Base-by-base conservation (phyloP, 176 grass and related monocot species). In the Phragmites australis region DNA sequence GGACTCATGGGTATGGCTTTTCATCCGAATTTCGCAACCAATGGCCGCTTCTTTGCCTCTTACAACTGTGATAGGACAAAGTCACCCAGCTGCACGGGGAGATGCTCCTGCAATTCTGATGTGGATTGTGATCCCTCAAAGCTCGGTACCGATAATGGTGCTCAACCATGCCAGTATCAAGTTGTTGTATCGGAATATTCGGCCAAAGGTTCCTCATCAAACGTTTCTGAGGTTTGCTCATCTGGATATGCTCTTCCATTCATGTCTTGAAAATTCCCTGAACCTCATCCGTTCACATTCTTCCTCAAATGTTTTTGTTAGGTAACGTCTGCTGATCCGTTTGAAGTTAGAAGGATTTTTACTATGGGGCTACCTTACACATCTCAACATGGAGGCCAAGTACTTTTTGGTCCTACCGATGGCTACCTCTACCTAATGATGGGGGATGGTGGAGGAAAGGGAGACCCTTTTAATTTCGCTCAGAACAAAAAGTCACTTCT, bases 381-480 rank as follows among this genome's bases (percentile, higher is more conserved):
- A 64, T 58, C 81, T 65, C 60, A 89, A 18, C 92, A 98, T 76
- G 95, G 73, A 54, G 95, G 92, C 9, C 95, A 94, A 79, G 85
- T 98, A 67, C 90, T 93, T 18, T 98, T 98, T 67, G 92, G 95
- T 12, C 95, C 95, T 22, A 16, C 76, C 34, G 96, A 98, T 83
- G 92, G 90, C 55, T 91, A 94, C 75, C 82, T 98, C 57, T 98
- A 98, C 59, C 82, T 94, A 59, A 98, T 98, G 95, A 91, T 93
- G 92, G 90, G 96, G 30, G 96, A 98, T 76, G 94, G 94, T 19
- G 96, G 96, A 51, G 88, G 88, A n/a, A 91, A 86, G 66, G 90
- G 96, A 27, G 96, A 98, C 4, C 90, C 96, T 58, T 93, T 88
- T 64, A 98, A 98, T 65, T 98, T 98, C 57, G 70, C 96, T 29